Percentiles rank a stretch among this genome's conserved stretches.
phyloP scores from a whole-genome alignment of 2,329 filamentous ascomycete species.

The Pyrenophora tritici-repentis region DNA sequence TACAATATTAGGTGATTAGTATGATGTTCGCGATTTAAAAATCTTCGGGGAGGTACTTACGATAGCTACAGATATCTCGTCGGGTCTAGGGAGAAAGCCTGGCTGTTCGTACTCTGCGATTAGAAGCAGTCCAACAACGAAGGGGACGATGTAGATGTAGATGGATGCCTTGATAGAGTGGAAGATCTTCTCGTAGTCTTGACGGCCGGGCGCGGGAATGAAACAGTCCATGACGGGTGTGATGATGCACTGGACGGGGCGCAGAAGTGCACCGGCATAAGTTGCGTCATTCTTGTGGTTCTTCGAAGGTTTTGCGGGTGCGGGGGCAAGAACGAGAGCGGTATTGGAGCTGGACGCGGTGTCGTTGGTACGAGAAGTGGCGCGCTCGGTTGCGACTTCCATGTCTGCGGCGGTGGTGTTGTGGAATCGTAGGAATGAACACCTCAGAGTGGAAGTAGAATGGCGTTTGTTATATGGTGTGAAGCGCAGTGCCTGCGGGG shows the following conservation, averaged over 20 bases:
- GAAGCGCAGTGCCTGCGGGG: too few species aligned
- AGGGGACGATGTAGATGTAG: background rate
- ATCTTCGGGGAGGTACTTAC: background rate
- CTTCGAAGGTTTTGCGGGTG: too few species aligned
- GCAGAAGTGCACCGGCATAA: too few species aligned
- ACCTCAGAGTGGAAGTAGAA: too few species aligned
- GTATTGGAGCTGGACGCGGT: too few species aligned
- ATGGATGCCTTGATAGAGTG: background rate
- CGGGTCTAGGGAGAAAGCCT: constrained; percentile 1
- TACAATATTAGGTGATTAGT: background rate
- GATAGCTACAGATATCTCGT: background rate
- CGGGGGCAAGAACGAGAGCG: too few species aligned
- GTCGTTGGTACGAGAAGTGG: too few species aligned
- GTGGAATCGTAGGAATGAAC: too few species aligned
- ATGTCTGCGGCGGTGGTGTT: too few species aligned
- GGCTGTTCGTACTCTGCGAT: constrained; percentile 12
- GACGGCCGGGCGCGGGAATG: constrained; percentile 3
- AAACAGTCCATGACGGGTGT: background rate
- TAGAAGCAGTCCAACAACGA: background rate
- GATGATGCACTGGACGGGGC: background rate
- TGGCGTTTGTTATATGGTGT: too few species aligned
- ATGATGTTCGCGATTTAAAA: background rate
- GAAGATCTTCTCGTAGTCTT: constrained; percentile 1
- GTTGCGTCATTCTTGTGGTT: too few species aligned
- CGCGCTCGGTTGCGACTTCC: too few species aligned